These are phyloP conservation scores for Berkeleyomyces basicola DNA, from an alignment of 2,329 filamentous ascomycete species.

Conservation along the genomic window DNA sequence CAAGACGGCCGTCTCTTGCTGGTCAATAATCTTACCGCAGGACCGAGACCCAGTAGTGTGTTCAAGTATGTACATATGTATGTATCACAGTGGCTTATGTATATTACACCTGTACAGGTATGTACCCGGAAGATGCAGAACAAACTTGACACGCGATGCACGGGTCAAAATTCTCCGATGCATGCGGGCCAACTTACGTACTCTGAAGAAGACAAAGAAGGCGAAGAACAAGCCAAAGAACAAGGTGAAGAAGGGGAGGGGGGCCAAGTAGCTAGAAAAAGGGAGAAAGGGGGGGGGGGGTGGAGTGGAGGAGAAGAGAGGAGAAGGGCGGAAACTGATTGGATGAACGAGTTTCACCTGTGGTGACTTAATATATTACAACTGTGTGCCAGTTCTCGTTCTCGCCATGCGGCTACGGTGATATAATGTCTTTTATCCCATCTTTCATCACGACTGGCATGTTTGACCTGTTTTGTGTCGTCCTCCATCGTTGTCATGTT, in stretches of 20 bases:
- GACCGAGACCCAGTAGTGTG: neutral
- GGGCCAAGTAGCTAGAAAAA: neutral
- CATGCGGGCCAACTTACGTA: neutral
- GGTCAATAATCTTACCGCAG: neutral
- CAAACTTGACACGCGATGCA: neutral
- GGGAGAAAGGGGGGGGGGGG: neutral
- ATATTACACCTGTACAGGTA: neutral
- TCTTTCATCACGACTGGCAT: neutral
- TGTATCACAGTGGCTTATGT: neutral
- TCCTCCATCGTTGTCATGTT: neutral
- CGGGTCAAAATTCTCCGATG: neutral
- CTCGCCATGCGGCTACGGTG: too few relatives aligned
- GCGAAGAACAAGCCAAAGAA: neutral
- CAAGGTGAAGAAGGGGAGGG: neutral
- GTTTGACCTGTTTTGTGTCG: neutral
- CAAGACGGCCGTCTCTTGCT: neutral
- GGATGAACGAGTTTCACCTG: slow-evolving; percentile 1
- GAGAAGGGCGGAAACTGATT: neutral
- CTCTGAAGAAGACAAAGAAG: neutral
- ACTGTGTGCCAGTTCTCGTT: neutral
- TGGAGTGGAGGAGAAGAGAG: neutral
- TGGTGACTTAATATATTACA: neutral
- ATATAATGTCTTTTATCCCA: neutral
- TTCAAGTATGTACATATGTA: neutral
- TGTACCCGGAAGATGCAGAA: neutral